Evolutionary conservation across 306 rosid species (phyloP), one percentile per base, ranked within the genome.

Genomic region (Cercis canadensis): DNA sequence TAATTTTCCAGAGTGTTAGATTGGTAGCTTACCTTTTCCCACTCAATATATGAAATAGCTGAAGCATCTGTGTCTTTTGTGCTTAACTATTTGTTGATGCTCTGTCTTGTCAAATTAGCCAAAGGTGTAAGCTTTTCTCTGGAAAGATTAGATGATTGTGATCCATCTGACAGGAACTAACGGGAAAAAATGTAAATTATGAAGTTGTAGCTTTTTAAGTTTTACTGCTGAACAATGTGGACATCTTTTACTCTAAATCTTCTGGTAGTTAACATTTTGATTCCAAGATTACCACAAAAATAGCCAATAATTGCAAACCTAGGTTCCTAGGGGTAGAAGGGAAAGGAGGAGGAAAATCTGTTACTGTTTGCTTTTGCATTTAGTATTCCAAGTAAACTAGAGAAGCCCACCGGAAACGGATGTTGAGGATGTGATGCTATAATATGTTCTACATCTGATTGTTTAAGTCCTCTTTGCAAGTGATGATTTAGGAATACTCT

Each of bases 401-500:
- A 73, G 54, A 41, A 41, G 65, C 64, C 21, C 53, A 52, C 16
- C 40, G 54, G 18, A 51, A 54, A 41, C 45, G 21, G 33, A 15
- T 50, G 56, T 19, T 52, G 46, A 8, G 6, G 34, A 33, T 36
- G 74, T 16, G 74, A 47, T 32, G 18, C 59, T 45, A 49, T 14
- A 24, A 18, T 40, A 46, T 70, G 37, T 44, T 47, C 44, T 53
- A 62, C 62, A 51, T 50, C 62, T 40, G 55, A 33, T 16, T 49
- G 33, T 50, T 16, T 45, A 15, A 11, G 44, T 19, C 59, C 62
- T 64, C 69, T 64, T 65, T 73, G 54, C 77, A 64, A 58, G 57
- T 72, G 52, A 58, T 19, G 69, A 57, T 16, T n/a, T 17, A 40
- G 49, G 64, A 72, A 49, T 66, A 19, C 53, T 62, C 57, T 44